A percentile compares a stretch with the other conserved stretches of the same genome.
phyloP scores from a whole-genome alignment of 1,139 yeast genomes.

The Arxiozyma slooffiae region DNA sequence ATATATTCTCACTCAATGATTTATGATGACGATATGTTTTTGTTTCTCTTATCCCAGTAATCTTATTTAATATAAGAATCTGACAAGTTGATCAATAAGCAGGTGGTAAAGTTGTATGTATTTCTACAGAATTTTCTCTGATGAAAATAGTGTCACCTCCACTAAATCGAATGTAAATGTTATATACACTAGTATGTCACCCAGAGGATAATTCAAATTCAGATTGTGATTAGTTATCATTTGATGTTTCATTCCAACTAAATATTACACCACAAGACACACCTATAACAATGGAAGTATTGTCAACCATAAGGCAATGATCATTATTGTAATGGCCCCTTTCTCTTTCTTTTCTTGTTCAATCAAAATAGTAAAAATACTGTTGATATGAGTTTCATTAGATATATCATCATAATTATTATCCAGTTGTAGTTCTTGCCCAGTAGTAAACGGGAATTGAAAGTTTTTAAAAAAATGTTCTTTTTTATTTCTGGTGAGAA shows the following conservation, averaged over 20 bases:
- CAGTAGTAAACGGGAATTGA: not conserved
- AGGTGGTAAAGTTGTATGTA: not conserved
- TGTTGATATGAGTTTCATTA: not conserved
- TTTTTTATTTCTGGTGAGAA: too few species aligned
- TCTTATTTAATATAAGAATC: not conserved
- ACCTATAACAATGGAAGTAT: conserved; percentile 16
- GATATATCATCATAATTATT: conserved; percentile 3
- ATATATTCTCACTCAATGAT: not conserved
- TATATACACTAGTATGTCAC: not conserved
- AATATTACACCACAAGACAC: conserved; percentile 18
- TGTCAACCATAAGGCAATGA: conserved; percentile 9
- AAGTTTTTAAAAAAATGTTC: conserved; percentile 1
- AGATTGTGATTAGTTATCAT: not conserved
- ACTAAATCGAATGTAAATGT: not conserved
- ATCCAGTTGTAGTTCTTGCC: not conserved
- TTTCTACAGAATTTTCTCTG: not conserved
- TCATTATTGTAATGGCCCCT: conserved; percentile 4
- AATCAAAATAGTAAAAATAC: conserved; percentile 3
- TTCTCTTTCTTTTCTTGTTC: conserved; percentile 4
- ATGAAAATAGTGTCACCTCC: not conserved
- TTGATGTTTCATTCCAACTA: not conserved
- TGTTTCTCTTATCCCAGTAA: not conserved
- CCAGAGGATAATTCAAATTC: not conserved
- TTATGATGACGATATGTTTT: conserved; percentile 1
- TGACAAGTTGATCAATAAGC: not conserved